Conservation (phyloP, 768 basidiomycete species). For the Pholiota microspora region DNA sequence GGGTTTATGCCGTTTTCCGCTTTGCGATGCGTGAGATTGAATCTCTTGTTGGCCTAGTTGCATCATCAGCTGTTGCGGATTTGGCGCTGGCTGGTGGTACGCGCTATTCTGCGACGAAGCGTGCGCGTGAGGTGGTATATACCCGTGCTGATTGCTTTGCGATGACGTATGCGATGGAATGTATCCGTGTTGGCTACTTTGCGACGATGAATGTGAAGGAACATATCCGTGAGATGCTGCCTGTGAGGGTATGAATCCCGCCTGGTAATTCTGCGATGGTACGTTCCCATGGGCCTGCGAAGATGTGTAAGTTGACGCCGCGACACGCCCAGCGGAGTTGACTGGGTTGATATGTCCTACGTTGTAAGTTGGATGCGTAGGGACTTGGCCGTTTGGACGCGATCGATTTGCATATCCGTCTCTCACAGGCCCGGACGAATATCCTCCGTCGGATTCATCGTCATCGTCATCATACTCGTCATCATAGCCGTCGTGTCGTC, state of each 20-base stretch:
- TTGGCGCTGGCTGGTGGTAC: not conserved
- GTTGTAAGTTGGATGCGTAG: not conserved
- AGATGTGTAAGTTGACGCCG: too few species aligned
- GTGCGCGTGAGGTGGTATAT: not conserved
- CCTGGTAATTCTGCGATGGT: not conserved
- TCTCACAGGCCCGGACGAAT: not conserved
- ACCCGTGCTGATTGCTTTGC: not conserved
- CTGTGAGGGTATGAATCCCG: too few species aligned
- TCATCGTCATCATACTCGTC: not conserved
- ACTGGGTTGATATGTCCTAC: not conserved
- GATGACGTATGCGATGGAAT: too few species aligned
- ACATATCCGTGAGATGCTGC: not conserved
- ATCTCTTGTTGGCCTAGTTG: not conserved
- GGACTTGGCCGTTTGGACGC: not conserved
- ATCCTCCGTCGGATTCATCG: not conserved
- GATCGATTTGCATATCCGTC: not conserved
- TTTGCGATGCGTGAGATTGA: not conserved
- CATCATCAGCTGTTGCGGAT: not conserved
- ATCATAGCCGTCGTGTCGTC: not conserved
- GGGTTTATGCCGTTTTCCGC: not conserved
- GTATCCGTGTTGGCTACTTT: too few species aligned
- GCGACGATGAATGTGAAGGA: too few species aligned
- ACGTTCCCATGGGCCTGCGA: not conserved
- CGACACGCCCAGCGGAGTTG: too few species aligned
- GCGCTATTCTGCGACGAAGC: not conserved